phyloP scores from a whole-genome alignment of 352 stramenopile genomes.

The Pythium dissotocum region DNA sequence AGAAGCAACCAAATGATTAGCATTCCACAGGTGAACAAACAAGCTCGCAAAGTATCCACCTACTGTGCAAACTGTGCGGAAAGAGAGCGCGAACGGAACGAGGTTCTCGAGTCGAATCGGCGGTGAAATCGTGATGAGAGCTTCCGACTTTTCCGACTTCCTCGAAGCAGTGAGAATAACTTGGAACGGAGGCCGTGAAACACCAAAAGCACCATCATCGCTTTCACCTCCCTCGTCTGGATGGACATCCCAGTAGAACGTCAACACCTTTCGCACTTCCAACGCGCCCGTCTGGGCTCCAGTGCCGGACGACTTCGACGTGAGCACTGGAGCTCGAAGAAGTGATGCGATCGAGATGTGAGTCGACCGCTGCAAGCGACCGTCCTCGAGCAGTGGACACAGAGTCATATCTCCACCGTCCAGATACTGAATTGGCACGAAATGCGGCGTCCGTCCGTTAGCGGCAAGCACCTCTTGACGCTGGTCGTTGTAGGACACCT shows the following conservation, averaged over 20 bases:
- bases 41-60: constrained; percentile 15
- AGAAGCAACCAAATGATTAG: neutral
- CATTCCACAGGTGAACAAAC: constrained; percentile 1
- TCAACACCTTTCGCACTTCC: constrained; percentile 64
- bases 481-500: constrained; percentile 78
- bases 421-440: constrained; percentile 81
- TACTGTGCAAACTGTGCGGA: constrained; percentile 74
- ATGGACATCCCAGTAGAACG: constrained; percentile 77
- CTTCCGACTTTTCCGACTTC: constrained; percentile 80
- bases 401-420: constrained; percentile 72
- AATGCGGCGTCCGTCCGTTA: constrained; percentile 52
- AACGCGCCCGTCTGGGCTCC: constrained; percentile 41
- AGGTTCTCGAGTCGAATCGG: constrained; percentile 79
- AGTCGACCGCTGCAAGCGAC: constrained; percentile 59
- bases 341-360: constrained; percentile 60
- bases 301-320: constrained; percentile 29
- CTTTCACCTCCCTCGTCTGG: constrained; percentile 30
- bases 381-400: constrained; percentile 58
- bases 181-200: constrained; percentile 70
- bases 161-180: constrained; percentile 66
- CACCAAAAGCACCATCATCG: constrained; percentile 31
- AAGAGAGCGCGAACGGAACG: constrained; percentile 68
- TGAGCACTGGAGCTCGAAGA: constrained; percentile 35
- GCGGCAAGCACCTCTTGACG: constrained; percentile 53
- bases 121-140: constrained; percentile 62